A percentile compares a stretch with the other conserved stretches of the same genome.
Evolutionary conservation across 2,329 filamentous ascomycete genomes (phyloP).

Genomic region (Remersonia thermophila): DNA sequence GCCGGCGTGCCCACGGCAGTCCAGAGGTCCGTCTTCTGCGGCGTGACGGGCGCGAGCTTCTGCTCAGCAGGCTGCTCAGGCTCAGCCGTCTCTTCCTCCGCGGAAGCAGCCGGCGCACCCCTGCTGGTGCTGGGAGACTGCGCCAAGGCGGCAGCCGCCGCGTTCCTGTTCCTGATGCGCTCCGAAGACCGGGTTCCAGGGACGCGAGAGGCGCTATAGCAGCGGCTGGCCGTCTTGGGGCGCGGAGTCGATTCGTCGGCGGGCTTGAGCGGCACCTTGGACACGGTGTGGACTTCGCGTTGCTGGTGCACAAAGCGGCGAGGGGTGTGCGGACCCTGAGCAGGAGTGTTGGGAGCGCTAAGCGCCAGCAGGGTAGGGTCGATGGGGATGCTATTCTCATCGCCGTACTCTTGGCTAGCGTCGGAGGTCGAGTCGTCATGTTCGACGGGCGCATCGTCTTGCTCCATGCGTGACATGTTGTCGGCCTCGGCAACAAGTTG

Average conservation of each 20-base stretch:
- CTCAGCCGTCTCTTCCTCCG: slow-evolving; percentile 10
- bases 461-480: slow-evolving; percentile 49
- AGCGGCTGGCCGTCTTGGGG: slow-evolving; percentile 33
- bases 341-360: too few species aligned
- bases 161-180: slow-evolving; percentile 32
- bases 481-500: slow-evolving; percentile 46
- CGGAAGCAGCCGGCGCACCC: slow-evolving; percentile 5
- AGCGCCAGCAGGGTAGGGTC: slow-evolving; percentile 12
- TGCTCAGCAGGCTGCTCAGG: too few species aligned
- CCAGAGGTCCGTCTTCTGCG: slow-evolving; percentile 39
- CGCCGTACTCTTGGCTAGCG: slow-evolving; percentile 52
- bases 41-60: slow-evolving; percentile 27
- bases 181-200: slow-evolving; percentile 30
- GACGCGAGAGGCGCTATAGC: slow-evolving; percentile 38
- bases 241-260: slow-evolving; percentile 45
- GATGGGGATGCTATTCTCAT: slow-evolving; percentile 50
- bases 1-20: slow-evolving; percentile 43
- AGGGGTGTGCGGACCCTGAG: too few species aligned
- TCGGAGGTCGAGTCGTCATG: slow-evolving; percentile 43
- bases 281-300: slow-evolving; percentile 56
- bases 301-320: slow-evolving; percentile 30
- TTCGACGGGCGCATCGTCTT: slow-evolving; percentile 14
- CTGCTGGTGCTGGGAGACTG: too few species aligned
- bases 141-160: too few species aligned
- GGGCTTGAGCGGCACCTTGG: slow-evolving; percentile 63